Percentiles rank a stretch among this genome's conserved stretches.
Evolutionary conservation across 2,329 filamentous ascomycete genomes (phyloP).

Genomic region (Dactylellina cionopaga): DNA sequence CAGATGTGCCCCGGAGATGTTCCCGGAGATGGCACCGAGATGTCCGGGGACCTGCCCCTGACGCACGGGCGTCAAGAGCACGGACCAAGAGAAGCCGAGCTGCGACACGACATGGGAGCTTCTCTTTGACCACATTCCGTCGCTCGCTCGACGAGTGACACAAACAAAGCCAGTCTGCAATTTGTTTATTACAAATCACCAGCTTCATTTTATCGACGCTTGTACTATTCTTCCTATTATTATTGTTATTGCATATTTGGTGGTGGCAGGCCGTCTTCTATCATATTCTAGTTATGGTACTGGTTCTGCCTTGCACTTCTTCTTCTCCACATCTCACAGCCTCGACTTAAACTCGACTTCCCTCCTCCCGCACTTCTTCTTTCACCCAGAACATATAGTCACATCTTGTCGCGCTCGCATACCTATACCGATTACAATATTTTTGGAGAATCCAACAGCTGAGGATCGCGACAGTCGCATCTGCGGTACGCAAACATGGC

Average conservation of each 20-base stretch:
- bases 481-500: constrained; percentile 13
- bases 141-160: too few species aligned
- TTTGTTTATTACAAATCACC: too few species aligned
- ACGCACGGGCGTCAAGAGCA: too few species aligned
- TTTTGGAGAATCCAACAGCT: not conserved
- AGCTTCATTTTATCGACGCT: not conserved
- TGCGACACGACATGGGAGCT: too few species aligned
- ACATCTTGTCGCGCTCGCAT: too few species aligned
- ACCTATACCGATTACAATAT: too few species aligned
- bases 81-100: too few species aligned
- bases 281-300: constrained; percentile 19
- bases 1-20: not conserved
- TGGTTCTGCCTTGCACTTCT: constrained; percentile 46
- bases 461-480: not conserved
- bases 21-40: not conserved
- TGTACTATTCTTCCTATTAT: not conserved
- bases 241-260: not conserved
- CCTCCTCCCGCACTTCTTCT: not conserved
- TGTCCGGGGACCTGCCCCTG: not conserved
- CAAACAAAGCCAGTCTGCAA: too few species aligned
- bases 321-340: not conserved
- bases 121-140: too few species aligned
- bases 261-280: not conserved
- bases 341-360: not conserved
- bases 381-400: not conserved